These are phyloP conservation scores for Clavispora asparagi DNA, from an alignment of 805 yeast genomes.

Conservation along the genomic window DNA sequence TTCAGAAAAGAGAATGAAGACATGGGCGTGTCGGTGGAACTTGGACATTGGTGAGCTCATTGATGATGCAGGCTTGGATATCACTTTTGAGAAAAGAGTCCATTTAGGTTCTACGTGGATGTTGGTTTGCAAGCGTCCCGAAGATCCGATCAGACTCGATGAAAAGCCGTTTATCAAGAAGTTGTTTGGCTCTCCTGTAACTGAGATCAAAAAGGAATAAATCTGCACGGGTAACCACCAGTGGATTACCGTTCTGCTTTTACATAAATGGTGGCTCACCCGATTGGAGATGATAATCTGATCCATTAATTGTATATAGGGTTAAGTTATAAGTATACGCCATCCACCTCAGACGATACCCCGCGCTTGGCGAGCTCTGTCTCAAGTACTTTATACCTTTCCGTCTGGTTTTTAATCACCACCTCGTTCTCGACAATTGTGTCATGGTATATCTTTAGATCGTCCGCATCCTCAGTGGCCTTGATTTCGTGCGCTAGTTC, in stretches of 20 bases:
- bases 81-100: slow-evolving; percentile 71
- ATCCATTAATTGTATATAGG: neutral
- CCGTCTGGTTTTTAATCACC: slow-evolving; percentile 49
- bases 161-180: slow-evolving; percentile 40
- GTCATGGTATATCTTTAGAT: slow-evolving; percentile 48
- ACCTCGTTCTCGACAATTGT: slow-evolving; percentile 51
- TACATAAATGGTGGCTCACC: neutral
- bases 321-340: slow-evolving; percentile 4
- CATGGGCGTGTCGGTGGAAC: slow-evolving; percentile 99
- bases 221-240: no score
- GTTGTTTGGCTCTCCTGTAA: slow-evolving; percentile 33
- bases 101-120: slow-evolving; percentile 95
- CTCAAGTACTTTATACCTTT: slow-evolving; percentile 41
- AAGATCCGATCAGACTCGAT: slow-evolving; percentile 47
- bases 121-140: slow-evolving; percentile 69
- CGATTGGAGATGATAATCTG: neutral
- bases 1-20: slow-evolving; percentile 75
- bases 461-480: slow-evolving; percentile 28
- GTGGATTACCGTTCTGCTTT: no score
- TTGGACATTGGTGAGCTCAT: slow-evolving; percentile 85
- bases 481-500: slow-evolving; percentile 41
- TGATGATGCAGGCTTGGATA: slow-evolving; percentile 76
- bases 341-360: neutral
- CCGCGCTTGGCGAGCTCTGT: slow-evolving; percentile 45
- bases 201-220: slow-evolving; percentile 19